Percentiles rank a stretch among this genome's conserved stretches.
Evolutionary conservation across 805 yeast genomes (phyloP).

Genomic region (Saccharomycopsis sp.): DNA sequence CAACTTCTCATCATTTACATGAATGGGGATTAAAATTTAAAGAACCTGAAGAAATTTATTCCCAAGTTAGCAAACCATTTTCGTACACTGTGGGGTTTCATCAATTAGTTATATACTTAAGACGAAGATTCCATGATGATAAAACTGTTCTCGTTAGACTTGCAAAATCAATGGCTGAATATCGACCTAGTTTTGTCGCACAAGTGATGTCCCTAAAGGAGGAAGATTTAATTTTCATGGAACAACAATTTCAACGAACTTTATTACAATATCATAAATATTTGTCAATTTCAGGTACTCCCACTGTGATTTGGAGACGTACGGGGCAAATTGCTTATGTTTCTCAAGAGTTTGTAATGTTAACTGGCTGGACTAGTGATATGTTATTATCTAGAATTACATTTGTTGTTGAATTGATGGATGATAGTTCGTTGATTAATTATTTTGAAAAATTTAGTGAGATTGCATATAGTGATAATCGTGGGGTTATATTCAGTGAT

Average conservation of each 20-base stretch:
- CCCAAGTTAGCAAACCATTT: constrained; percentile 66
- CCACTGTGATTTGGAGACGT: constrained; percentile 91
- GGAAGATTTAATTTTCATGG: constrained; percentile 90
- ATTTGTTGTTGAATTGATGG: constrained; percentile 75
- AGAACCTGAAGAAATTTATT: constrained; percentile 77
- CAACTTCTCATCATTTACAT: background rate
- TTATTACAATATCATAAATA: constrained; percentile 82
- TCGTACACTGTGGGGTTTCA: constrained; percentile 90
- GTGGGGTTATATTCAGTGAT: constrained; percentile 80
- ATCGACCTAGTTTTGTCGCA: constrained; percentile 89
- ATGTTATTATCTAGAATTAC: constrained; percentile 60
- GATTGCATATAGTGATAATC: constrained; percentile 85
- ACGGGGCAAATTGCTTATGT: constrained; percentile 94
- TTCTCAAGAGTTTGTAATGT: constrained; percentile 84
- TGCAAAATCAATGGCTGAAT: constrained; percentile 84
- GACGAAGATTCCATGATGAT: constrained; percentile 50
- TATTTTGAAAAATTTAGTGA: constrained; percentile 80
- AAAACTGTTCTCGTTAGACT: constrained; percentile 65
- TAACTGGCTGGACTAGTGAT: constrained; percentile 84
- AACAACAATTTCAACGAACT: constrained; percentile 92
- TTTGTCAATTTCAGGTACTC: constrained; percentile 81
- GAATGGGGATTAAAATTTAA: constrained; percentile 38
- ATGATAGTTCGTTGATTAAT: constrained; percentile 78
- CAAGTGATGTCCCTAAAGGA: constrained; percentile 83
- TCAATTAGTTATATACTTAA: constrained; percentile 64